Conservation (phyloP, 2,329 filamentous ascomycete species). For the Claviceps humidiphila region DNA sequence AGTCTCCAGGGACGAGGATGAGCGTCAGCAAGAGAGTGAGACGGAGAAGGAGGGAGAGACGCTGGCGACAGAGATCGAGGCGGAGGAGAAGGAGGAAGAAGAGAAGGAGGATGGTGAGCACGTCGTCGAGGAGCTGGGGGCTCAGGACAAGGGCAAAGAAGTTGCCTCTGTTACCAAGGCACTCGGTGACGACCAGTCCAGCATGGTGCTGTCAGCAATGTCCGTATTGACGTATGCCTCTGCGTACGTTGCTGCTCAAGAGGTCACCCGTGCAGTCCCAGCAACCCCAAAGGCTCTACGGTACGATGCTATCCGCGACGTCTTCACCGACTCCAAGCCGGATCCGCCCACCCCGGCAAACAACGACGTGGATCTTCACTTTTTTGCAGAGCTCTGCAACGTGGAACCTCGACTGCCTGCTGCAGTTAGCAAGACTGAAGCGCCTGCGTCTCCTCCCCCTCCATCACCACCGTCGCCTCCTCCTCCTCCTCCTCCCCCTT, state of each 20-base stretch:
- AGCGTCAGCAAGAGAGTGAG: neutral
- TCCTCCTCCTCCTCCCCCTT: neutral
- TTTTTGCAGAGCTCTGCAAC: constrained; percentile 23
- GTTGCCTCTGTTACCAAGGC: constrained; percentile 7
- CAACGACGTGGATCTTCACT: constrained; percentile 16
- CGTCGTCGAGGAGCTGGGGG: neutral
- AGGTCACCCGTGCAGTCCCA: constrained; percentile 13
- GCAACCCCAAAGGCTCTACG: constrained; percentile 19
- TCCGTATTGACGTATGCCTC: constrained; percentile 19
- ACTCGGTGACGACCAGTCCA: constrained; percentile 11
- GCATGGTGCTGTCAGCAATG: constrained; percentile 16
- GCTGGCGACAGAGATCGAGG: neutral
- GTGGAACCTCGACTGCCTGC: constrained; percentile 16
- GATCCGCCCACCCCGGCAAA: constrained; percentile 12
- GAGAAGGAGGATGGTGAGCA: neutral
- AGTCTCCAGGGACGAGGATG: neutral
- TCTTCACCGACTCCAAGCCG: constrained; percentile 26
- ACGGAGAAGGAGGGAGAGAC: neutral
- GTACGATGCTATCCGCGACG: constrained; percentile 27
- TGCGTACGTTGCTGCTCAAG: constrained; percentile 18
- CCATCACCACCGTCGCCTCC: too few species aligned
- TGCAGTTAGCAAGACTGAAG: constrained; percentile 6
- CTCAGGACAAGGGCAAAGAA: constrained; percentile 3
- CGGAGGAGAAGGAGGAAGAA: neutral
- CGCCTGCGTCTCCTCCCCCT: too few species aligned